These are phyloP conservation scores for Coprinopsis sp. DNA, from an alignment of 768 basidiomycete genomes.

Conservation along the genomic window DNA sequence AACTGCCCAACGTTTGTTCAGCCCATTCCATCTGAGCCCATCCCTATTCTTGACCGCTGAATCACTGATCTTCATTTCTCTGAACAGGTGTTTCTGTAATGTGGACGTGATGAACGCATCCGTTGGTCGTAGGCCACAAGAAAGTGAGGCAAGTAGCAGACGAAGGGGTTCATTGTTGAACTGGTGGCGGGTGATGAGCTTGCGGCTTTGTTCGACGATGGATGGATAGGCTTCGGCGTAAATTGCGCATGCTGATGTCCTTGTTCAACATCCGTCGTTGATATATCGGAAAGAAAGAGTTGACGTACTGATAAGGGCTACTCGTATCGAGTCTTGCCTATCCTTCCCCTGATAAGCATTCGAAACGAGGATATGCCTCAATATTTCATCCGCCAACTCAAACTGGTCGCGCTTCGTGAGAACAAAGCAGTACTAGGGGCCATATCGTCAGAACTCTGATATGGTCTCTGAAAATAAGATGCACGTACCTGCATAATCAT, in stretches of 20 bases:
- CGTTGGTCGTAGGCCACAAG: slow-evolving; percentile 63
- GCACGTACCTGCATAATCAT: slow-evolving; percentile 76
- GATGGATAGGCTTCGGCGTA: slow-evolving; percentile 46
- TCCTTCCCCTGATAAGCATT: slow-evolving; percentile 63
- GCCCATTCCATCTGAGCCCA: slow-evolving; percentile 54
- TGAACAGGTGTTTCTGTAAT: slow-evolving; percentile 77
- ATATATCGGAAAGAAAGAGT: background rate
- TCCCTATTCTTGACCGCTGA: slow-evolving; percentile 61
- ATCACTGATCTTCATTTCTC: slow-evolving; percentile 67
- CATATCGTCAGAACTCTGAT: background rate
- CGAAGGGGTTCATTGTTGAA: slow-evolving; percentile 86
- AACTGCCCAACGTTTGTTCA: slow-evolving; percentile 51
- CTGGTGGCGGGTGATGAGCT: slow-evolving; percentile 69
- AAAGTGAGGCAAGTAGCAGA: slow-evolving; percentile 68
- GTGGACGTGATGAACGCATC: slow-evolving; percentile 75
- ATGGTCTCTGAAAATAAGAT: background rate
- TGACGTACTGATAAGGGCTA: slow-evolving; percentile 70
- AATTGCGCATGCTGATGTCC: slow-evolving; percentile 65
- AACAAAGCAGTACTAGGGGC: slow-evolving; percentile 65
- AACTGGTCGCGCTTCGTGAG: slow-evolving; percentile 60
- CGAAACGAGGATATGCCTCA: slow-evolving; percentile 70
- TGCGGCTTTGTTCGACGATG: slow-evolving; percentile 72
- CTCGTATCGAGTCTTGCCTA: slow-evolving; percentile 65
- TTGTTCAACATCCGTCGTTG: background rate
- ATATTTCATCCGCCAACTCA: slow-evolving; percentile 65